Evolutionary conservation across 2,329 filamentous ascomycete genomes (phyloP), one percentile per base, ranked within the genome.

Genomic region (Allantophomopsis cytisporea): DNA sequence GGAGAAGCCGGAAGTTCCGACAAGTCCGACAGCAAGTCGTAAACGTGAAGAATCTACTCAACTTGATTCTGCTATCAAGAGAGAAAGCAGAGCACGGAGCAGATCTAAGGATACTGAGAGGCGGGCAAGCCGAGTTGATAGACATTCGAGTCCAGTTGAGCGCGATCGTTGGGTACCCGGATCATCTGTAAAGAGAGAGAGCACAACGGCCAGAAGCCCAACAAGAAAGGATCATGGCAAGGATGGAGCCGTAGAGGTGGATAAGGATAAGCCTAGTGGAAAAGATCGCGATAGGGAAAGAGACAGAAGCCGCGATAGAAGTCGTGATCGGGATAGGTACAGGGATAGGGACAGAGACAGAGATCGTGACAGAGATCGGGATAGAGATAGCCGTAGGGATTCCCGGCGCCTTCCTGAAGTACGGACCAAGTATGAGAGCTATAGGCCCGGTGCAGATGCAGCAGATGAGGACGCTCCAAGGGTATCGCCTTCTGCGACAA

Each of bases 71-170:
- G 43, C 10, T 45, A 50, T 5, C 7, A 37, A 39, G 35, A 36
- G 35, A 35, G 39, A 21, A 33, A 41, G 17, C 40, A 17, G 30
- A 33, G 37, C 16, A 30, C 40, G 13, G 23, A 28, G 23, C 23
- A 28, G 23, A 28, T 28, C 23, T 28, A 28, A 28, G 23, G 23
- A 28, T 28, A 13, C 20, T 4, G 37, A 15, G 14, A 23, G 37
- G 13, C 44, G 52, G 21, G 41, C 45, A 18, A 55, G 51, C 34
- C 43, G 52, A 11, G 48, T 50, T 13, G 51, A 54, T 31, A 50
- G 54, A 40, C 54, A 51, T 28, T 53, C 52, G 6, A 55, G 54
- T 41, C 54, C 54, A 12, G 31, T 47, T 14, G 51, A 54, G 21
- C 55, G 56, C 31, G 54, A 57, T 38, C 53, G 54, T 10, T 57